phyloP scores from a whole-genome alignment of 2,329 filamentous ascomycete species.

The Aschersonia sp. region DNA sequence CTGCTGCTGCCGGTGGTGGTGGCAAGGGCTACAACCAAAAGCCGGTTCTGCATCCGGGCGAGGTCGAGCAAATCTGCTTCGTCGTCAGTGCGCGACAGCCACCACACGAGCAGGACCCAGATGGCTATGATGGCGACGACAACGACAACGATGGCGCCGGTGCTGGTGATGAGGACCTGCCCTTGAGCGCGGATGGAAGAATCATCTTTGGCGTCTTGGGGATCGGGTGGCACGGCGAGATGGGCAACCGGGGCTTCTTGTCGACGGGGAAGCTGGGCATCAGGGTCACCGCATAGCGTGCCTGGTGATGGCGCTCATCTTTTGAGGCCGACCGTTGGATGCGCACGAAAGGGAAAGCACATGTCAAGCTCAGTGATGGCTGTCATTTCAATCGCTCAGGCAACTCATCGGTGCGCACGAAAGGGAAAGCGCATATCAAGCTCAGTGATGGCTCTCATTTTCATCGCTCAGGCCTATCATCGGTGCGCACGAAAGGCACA shows the following conservation, averaged over 20 bases:
- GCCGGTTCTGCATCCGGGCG: constrained; percentile 45
- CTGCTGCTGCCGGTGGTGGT: constrained; percentile 7
- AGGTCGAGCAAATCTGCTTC: constrained; percentile 54
- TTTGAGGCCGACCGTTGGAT: not conserved
- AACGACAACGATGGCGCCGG: too few relatives aligned
- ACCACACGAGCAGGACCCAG: constrained; percentile 15
- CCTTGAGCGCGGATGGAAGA: constrained; percentile 29
- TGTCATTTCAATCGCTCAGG: too few relatives aligned
- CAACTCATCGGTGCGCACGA: too few relatives aligned
- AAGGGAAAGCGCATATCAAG: too few relatives aligned
- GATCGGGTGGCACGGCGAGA: constrained; percentile 76
- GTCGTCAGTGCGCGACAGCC: constrained; percentile 34
- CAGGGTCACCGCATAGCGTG: constrained; percentile 19
- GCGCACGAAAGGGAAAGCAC: too few relatives aligned
- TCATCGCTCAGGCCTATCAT: too few relatives aligned
- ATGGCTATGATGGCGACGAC: constrained; percentile 17
- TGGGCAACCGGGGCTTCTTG: constrained; percentile 79
- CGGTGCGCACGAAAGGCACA: too few relatives aligned
- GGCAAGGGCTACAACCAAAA: constrained; percentile 9
- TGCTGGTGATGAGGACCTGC: too few relatives aligned
- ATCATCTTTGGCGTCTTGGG: constrained; percentile 66
- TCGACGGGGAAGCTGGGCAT: constrained; percentile 70
- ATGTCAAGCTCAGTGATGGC: too few relatives aligned
- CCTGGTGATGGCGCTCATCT: not conserved
- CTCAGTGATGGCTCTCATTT: too few relatives aligned